Percentiles rank a stretch among this genome's conserved stretches.
Conservation (phyloP, 768 basidiomycete genomes). For the Austroboletus eburneus region DNA sequence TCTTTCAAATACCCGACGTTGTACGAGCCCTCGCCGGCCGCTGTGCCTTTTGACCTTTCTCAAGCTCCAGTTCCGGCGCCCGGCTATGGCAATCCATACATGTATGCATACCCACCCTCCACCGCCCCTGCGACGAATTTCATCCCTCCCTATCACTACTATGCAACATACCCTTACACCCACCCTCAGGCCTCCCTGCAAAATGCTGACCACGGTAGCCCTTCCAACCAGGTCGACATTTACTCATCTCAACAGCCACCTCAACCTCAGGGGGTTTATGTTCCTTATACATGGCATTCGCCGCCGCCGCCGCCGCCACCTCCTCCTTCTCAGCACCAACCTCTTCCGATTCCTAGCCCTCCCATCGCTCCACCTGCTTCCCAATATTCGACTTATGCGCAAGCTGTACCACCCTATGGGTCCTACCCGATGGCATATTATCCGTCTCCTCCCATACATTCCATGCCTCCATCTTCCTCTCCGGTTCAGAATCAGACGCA, state of each 20-base stretch:
- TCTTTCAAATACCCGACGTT: constrained; percentile 71
- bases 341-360: constrained; percentile 30
- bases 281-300: constrained; percentile 34
- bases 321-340: constrained; percentile 39
- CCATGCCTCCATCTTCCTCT: constrained; percentile 25
- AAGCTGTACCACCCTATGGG: constrained; percentile 30
- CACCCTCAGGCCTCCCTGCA: constrained; percentile 40
- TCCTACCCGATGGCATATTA: constrained; percentile 34
- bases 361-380: constrained; percentile 29
- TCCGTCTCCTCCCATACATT: constrained; percentile 29
- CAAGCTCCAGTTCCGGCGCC: constrained; percentile 28
- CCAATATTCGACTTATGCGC: constrained; percentile 31
- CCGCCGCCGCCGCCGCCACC: constrained; percentile 34
- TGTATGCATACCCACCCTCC: constrained; percentile 41
- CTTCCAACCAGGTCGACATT: constrained; percentile 28
- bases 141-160: constrained; percentile 38
- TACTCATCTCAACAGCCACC: constrained; percentile 31
- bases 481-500: constrained; percentile 24
- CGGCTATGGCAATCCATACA: constrained; percentile 32
- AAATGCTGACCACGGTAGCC: constrained; percentile 34
- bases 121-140: constrained; percentile 36
- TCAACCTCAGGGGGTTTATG: constrained; percentile 29
- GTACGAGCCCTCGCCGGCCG: constrained; percentile 52
- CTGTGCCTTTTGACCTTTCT: constrained; percentile 28
- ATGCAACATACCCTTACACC: constrained; percentile 50